Evolutionary conservation across 1,284 basidiomycete genomes (phyloP).

Genomic region (Mycena sp.): DNA sequence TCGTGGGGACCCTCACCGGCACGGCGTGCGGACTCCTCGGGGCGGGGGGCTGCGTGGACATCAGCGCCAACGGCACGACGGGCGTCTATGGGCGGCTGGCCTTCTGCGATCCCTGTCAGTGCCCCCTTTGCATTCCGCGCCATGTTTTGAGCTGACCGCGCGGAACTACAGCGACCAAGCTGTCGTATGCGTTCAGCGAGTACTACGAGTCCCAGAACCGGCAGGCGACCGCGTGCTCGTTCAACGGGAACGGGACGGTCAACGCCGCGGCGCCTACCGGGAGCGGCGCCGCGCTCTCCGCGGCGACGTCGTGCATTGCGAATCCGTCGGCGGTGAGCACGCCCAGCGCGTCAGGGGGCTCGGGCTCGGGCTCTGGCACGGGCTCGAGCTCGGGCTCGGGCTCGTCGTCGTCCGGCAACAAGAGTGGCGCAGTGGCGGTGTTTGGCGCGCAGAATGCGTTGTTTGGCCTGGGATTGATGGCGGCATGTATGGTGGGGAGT

Average conservation of each 20-base stretch:
- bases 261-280: too few species aligned
- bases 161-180: slow-evolving; percentile 70
- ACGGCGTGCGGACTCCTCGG: slow-evolving; percentile 8
- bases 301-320: too few species aligned
- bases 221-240: slow-evolving; percentile 72
- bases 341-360: too few species aligned
- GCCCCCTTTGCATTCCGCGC: background rate
- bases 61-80: slow-evolving; percentile 75
- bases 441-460: too few species aligned
- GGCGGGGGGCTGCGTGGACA: slow-evolving; percentile 78
- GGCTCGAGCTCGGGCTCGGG: too few species aligned
- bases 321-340: too few species aligned
- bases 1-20: background rate
- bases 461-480: too few species aligned
- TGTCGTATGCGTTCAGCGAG: slow-evolving; percentile 85
- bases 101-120: slow-evolving; percentile 75
- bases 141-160: background rate
- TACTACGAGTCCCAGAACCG: slow-evolving; percentile 77
- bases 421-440: too few species aligned
- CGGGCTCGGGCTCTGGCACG: too few species aligned
- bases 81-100: slow-evolving; percentile 83
- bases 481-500: too few species aligned
- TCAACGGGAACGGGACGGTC: slow-evolving; percentile 84
- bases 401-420: too few species aligned
- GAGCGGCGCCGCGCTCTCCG: too few species aligned